phyloP scores from a whole-genome alignment of 352 stramenopile genomes.

The Phytophthora crassamura region DNA sequence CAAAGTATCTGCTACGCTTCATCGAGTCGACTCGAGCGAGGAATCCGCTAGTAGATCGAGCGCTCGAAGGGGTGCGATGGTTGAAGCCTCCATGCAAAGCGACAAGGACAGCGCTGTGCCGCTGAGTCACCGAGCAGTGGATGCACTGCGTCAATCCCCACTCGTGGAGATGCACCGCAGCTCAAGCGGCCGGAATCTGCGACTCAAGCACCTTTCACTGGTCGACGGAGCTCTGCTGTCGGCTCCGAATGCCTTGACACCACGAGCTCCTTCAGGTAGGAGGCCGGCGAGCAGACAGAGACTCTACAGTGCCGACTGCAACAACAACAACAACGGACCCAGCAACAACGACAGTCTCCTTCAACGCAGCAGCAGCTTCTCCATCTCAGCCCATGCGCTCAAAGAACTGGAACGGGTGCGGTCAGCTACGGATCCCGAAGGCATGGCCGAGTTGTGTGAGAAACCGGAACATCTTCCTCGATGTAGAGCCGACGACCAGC shows the following conservation, averaged over 20 bases:
- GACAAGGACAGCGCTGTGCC: constrained; percentile 11
- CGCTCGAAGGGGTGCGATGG: constrained; percentile 28
- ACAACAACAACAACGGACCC: constrained; percentile 23
- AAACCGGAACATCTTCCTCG: constrained; percentile 27
- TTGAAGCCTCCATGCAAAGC: background rate
- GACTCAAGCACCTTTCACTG: constrained; percentile 52
- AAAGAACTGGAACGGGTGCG: constrained; percentile 55
- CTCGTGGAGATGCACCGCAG: constrained; percentile 57
- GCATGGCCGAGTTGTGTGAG: constrained; percentile 28
- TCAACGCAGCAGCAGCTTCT: constrained; percentile 68
- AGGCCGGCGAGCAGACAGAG: constrained; percentile 35
- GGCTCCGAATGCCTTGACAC: constrained; percentile 50
- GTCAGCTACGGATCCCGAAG: constrained; percentile 25
- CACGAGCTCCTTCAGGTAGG: constrained; percentile 48
- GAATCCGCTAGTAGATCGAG: background rate
- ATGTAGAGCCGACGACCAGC: constrained; percentile 19
- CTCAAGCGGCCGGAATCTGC: constrained; percentile 57
- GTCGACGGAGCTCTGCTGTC: constrained; percentile 37
- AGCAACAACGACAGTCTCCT: constrained; percentile 29
- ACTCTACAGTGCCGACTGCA: constrained; percentile 28
- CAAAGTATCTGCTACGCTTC: constrained; percentile 10
- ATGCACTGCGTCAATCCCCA: constrained; percentile 31
- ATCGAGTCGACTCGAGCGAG: constrained; percentile 19
- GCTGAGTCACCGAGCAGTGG: constrained; percentile 32
- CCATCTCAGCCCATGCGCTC: constrained; percentile 57